Conservation (phyloP, 1,139 yeast genomes). For the Geotrichum siamense region DNA sequence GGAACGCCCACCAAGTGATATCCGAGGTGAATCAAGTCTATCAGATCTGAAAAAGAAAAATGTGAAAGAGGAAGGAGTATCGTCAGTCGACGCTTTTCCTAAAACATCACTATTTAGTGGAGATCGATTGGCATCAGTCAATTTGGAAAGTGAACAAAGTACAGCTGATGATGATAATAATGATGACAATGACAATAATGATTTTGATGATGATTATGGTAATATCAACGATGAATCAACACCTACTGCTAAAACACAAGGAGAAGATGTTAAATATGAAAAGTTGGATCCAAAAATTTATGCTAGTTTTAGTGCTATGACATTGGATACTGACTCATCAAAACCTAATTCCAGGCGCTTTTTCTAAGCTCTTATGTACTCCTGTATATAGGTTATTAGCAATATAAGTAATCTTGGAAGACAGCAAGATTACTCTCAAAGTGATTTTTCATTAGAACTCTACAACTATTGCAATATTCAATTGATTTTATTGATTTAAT, state of each 20-base stretch:
- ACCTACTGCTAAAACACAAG: not conserved
- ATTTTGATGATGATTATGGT: not conserved
- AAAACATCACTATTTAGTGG: not conserved
- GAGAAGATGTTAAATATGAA: constrained; percentile 5
- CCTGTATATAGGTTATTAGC: too few relatives aligned
- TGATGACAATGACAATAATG: constrained; percentile 2
- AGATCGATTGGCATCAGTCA: not conserved
- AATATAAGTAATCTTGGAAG: too few relatives aligned
- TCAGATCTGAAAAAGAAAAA: not conserved
- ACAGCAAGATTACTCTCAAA: too few relatives aligned
- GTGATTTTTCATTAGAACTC: too few relatives aligned
- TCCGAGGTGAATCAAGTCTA: not conserved
- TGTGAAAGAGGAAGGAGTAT: not conserved
- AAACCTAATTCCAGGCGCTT: constrained; percentile 7
- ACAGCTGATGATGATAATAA: constrained; percentile 1
- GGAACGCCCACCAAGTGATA: constrained; percentile 7
- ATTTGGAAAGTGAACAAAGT: not conserved
- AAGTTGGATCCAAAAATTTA: constrained; percentile 15
- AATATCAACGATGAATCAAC: not conserved
- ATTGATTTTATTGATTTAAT: too few relatives aligned
- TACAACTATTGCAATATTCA: too few relatives aligned
- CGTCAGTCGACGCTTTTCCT: not conserved
- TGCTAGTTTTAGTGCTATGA: constrained; percentile 16
- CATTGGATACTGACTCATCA: constrained; percentile 9
- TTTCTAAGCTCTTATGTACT: too few relatives aligned